phyloP scores from a whole-genome alignment of 352 stramenopile genomes.

The Phytopythium sindhum region DNA sequence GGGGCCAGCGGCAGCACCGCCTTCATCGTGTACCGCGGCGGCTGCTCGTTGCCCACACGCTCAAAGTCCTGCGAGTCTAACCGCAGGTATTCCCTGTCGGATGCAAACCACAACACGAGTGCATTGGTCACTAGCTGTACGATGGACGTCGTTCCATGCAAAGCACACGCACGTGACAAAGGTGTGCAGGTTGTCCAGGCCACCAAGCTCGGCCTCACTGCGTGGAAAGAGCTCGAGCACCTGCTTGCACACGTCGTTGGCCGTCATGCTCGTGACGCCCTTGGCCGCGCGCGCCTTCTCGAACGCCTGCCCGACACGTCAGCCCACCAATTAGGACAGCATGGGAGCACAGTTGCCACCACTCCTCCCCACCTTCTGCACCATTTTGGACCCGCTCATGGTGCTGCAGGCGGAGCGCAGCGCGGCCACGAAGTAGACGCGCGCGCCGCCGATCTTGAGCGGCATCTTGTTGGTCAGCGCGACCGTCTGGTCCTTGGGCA shows the following conservation, averaged over 20 bases:
- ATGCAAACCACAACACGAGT: not conserved
- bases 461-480: slow-evolving; percentile 67
- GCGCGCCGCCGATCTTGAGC: slow-evolving; percentile 72
- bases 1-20: slow-evolving; percentile 10
- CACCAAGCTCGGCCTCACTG: slow-evolving; percentile 73
- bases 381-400: slow-evolving; percentile 80
- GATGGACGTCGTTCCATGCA: not conserved
- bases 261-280: slow-evolving; percentile 38
- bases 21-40: slow-evolving; percentile 38
- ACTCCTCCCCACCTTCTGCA: slow-evolving; percentile 49
- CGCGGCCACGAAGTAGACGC: slow-evolving; percentile 73
- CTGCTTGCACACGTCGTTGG: slow-evolving; percentile 63
- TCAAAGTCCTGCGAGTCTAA: slow-evolving; percentile 36
- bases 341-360: no score
- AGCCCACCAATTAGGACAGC: not conserved
- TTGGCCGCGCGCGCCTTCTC: slow-evolving; percentile 78
- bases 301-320: slow-evolving; percentile 40
- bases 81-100: slow-evolving; percentile 30
- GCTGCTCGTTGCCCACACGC: slow-evolving; percentile 8
- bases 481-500: slow-evolving; percentile 71
- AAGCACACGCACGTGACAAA: slow-evolving; percentile 57
- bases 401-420: slow-evolving; percentile 73
- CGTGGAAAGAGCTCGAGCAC: slow-evolving; percentile 73
- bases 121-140: not conserved
- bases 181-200: slow-evolving; percentile 52